Evolutionary conservation across 345 rosid genomes (phyloP), one percentile per base, ranked within the genome.

Genomic region (Anastatica hierochuntica): DNA sequence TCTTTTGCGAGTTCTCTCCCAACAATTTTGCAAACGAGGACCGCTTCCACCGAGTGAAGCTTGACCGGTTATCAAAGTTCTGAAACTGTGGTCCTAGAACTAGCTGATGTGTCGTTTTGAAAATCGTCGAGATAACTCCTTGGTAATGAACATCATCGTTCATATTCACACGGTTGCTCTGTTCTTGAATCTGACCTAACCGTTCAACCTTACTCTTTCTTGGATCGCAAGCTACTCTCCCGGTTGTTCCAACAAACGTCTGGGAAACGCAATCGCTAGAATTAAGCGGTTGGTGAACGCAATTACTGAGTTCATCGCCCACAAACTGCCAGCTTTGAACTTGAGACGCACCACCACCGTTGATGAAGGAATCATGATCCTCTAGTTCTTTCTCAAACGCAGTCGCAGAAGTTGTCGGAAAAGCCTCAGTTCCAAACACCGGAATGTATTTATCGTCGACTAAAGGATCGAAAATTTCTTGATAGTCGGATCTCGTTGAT

Each of bases 211-310:
- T 79, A 26, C 61, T 56, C 19, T 66, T 66, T 6, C 67, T 30
- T 84, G 62, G 14, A 14, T 53, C 61, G 0, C 62, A 67, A 54
- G 78, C 42, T 13, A 49, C 68, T 34, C 24, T 62, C 12, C 71
- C 82, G 1, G 47, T 55, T 13, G 83, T 73, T 12, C 85, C 82
- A 24, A 54, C 70, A 30, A 85, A 18, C 43, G 88, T 75, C 60
- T 88, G 90, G 10, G 88, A 85, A 56, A 80, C 75, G 39, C 80
- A 71, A 39, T 82, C 94, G 58, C 85, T 88, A 2, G 94, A 78
- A 53, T 79, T 82, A 49, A 82, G 20, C n/a, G 94, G 77, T 49
- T 77, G 78, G 20, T 71, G 76, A 29, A 74, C 67, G 46, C 78
- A 62, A 56, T 76, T 82, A 44, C 83, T 78, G 68, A 84, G 64